Conservation (phyloP, 306 rosid genomes). For the Malus asiatica region DNA sequence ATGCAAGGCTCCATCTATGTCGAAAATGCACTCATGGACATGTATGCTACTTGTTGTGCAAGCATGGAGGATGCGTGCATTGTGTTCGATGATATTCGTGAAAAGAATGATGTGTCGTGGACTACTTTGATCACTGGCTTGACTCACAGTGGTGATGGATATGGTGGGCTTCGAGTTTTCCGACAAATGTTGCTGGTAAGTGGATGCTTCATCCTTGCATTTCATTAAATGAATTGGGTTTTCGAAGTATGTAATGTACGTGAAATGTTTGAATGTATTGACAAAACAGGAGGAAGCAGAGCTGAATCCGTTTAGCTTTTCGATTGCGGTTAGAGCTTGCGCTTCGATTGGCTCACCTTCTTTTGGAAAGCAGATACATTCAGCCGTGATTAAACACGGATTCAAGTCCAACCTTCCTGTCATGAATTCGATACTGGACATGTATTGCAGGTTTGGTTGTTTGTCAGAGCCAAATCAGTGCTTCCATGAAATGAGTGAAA, state of each 20-base stretch:
- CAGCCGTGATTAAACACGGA: constrained; percentile 54
- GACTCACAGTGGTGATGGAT: constrained; percentile 62
- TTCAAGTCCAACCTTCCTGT: constrained; percentile 53
- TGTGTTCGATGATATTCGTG: constrained; percentile 38
- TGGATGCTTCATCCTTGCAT: neutral
- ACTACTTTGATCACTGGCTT: constrained; percentile 73
- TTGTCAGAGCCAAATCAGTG: constrained; percentile 49
- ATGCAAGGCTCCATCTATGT: constrained; percentile 45
- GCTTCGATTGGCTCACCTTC: constrained; percentile 33
- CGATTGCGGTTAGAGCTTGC: constrained; percentile 73
- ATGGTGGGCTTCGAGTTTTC: constrained; percentile 49
- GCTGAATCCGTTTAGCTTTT: constrained; percentile 53
- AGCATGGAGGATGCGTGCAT: constrained; percentile 43
- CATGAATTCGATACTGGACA: constrained; percentile 63
- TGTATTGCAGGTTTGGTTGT: constrained; percentile 68
- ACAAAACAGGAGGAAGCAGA: constrained; percentile 62
- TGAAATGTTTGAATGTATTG: constrained; percentile 20
- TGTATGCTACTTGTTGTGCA: constrained; percentile 59
- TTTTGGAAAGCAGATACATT: constrained; percentile 64
- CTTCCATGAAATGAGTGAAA: constrained; percentile 46
- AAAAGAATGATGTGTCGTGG: constrained; percentile 57
- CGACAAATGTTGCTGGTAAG: constrained; percentile 57
- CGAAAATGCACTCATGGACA: constrained; percentile 55
- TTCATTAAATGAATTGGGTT: neutral
- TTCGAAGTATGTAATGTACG: neutral